A percentile compares a stretch with the other conserved stretches of the same genome.
Conservation (phyloP, 1,139 yeast genomes). For the Taiozyma sp. region DNA sequence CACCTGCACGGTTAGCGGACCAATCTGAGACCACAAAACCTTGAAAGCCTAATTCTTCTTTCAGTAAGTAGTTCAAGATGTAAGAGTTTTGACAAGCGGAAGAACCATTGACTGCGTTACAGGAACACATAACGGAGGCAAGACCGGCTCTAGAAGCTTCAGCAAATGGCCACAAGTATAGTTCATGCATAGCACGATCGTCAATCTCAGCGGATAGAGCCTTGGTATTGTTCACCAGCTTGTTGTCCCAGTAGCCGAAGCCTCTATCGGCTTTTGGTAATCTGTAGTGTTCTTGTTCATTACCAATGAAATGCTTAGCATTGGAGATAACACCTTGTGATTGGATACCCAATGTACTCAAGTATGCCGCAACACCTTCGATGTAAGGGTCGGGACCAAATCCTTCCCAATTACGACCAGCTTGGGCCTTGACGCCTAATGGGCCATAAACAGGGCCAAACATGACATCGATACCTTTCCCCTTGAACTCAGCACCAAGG, state of each 20-base stretch:
- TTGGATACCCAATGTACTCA: slow-evolving; percentile 50
- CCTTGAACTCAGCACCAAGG: slow-evolving; percentile 14
- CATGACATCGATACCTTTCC: slow-evolving; percentile 32
- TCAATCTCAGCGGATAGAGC: slow-evolving; percentile 45
- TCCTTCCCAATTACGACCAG: slow-evolving; percentile 57
- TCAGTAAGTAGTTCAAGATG: slow-evolving; percentile 45
- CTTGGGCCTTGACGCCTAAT: slow-evolving; percentile 47
- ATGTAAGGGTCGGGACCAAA: slow-evolving; percentile 56
- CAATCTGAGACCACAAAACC: slow-evolving; percentile 62
- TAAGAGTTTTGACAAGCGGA: slow-evolving; percentile 58
- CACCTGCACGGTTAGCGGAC: slow-evolving; percentile 55
- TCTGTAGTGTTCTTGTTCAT: slow-evolving; percentile 59
- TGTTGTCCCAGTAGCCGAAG: not conserved
- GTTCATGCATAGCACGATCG: slow-evolving; percentile 57
- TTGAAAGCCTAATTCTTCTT: slow-evolving; percentile 58
- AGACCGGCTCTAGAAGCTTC: slow-evolving; percentile 54
- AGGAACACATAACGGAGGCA: slow-evolving; percentile 58
- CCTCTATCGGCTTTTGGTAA: slow-evolving; percentile 28
- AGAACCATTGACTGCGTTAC: slow-evolving; percentile 50
- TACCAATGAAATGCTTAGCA: slow-evolving; percentile 49
- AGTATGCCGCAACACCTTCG: slow-evolving; percentile 49
- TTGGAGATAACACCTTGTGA: slow-evolving; percentile 50
- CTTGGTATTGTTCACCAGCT: slow-evolving; percentile 21
- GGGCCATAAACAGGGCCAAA: slow-evolving; percentile 55
- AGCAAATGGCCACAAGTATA: slow-evolving; percentile 63